Evolutionary conservation across 768 basidiomycete species (phyloP).

Genomic region (Leccinum subtestaceum): DNA sequence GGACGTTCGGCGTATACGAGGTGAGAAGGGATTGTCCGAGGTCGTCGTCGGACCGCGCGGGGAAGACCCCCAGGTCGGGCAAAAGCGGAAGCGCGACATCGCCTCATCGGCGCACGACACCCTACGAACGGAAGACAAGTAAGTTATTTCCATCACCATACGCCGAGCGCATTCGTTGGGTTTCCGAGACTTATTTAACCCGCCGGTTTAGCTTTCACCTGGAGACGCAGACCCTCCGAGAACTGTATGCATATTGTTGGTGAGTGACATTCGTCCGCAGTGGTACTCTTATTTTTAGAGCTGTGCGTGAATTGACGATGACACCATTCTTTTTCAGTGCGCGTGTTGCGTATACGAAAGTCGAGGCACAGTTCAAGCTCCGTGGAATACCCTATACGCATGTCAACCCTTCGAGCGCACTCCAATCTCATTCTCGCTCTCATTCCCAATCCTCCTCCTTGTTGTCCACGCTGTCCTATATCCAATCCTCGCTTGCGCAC

Average conservation of each 20-base stretch:
- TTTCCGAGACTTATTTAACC: neutral
- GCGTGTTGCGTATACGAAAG: constrained; percentile 84
- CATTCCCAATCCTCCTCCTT: constrained; percentile 19
- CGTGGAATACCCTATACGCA: constrained; percentile 76
- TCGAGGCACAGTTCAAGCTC: constrained; percentile 84
- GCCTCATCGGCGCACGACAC: neutral
- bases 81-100: constrained; percentile 31
- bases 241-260: constrained; percentile 89
- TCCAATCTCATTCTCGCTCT: constrained; percentile 8
- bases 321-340: constrained; percentile 48
- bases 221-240: constrained; percentile 68
- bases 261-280: constrained; percentile 31
- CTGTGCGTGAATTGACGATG: neutral
- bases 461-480: constrained; percentile 47
- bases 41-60: constrained; percentile 10
- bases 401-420: constrained; percentile 55
- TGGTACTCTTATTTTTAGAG: neutral
- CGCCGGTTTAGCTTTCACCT: constrained; percentile 51
- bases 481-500: constrained; percentile 71
- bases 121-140: constrained; percentile 29
- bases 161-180: neutral
- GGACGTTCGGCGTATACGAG: constrained; percentile 65
- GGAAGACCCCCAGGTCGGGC: constrained; percentile 23
- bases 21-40: constrained; percentile 33
- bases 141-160: constrained; percentile 6